A percentile compares a stretch with the other conserved stretches of the same genome.
These are phyloP conservation scores for Bromus sterilis DNA, from an alignment of 176 grass and related monocot genomes.

Conservation along the genomic window DNA sequence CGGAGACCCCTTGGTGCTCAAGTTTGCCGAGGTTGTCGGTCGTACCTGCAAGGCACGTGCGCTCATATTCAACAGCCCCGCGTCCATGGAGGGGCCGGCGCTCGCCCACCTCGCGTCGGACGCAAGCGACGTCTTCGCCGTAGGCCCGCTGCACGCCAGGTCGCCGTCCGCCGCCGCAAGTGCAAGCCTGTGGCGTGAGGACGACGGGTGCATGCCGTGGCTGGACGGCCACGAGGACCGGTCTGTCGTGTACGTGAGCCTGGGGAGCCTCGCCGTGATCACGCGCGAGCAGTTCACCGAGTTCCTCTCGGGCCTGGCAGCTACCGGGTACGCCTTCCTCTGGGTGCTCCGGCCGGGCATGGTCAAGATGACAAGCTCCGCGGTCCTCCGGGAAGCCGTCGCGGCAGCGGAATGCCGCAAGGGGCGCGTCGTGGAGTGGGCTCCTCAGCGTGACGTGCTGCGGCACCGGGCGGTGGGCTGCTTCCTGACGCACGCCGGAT, in stretches of 20 bases:
- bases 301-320: background rate
- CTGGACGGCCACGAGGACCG: background rate
- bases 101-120: background rate
- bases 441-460: slow-evolving; percentile 56
- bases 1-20: background rate
- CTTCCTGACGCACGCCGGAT: slow-evolving; percentile 66
- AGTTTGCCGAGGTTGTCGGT: background rate
- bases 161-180: background rate
- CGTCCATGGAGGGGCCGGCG: background rate
- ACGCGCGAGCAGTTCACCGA: background rate
- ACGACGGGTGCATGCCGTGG: background rate
- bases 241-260: background rate
- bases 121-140: background rate
- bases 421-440: slow-evolving; percentile 37
- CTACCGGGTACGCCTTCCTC: background rate
- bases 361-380: background rate
- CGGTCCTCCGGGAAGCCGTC: background rate
- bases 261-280: background rate
- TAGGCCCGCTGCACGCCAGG: background rate
- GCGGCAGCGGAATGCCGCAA: background rate
- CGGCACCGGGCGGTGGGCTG: slow-evolving; percentile 50
- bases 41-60: background rate
- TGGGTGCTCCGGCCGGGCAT: background rate
- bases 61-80: background rate
- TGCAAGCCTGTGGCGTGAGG: background rate